Evolutionary conservation across 2,329 filamentous ascomycete genomes (phyloP).

Genomic region (Beauveria bassiana): DNA sequence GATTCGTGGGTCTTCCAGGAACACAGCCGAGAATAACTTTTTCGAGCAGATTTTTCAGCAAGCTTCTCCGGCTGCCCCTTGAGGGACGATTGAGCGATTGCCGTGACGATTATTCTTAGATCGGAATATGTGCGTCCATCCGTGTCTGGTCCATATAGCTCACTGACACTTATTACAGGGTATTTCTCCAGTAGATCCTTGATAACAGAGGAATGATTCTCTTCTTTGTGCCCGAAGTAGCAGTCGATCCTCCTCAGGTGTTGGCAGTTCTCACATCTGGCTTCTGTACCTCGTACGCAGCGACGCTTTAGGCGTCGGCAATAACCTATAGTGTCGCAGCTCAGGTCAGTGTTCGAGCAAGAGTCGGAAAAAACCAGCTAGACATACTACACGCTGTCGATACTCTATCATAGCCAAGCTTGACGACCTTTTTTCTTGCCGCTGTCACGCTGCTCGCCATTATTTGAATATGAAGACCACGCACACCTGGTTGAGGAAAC

Average conservation of each 20-base stretch:
- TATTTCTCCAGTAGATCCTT: neutral
- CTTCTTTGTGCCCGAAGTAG: neutral
- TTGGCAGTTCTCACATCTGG: neutral
- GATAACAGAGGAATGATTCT: neutral
- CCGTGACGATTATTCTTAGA: neutral
- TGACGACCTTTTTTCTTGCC: neutral
- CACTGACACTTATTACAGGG: neutral
- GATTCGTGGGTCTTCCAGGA: neutral
- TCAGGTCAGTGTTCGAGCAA: neutral
- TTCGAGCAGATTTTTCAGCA: neutral
- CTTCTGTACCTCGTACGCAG: neutral
- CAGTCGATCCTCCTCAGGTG: neutral
- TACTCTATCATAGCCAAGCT: neutral
- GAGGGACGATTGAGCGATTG: neutral
- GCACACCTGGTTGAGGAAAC: too few species aligned
- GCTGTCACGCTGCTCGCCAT: neutral
- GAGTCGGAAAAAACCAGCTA: neutral
- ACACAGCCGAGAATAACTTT: neutral
- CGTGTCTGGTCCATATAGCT: neutral
- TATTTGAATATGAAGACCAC: neutral
- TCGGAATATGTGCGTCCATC: neutral
- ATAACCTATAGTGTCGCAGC: neutral
- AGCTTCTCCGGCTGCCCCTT: neutral
- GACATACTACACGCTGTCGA: neutral
- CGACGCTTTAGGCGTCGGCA: neutral